Conservation (phyloP, 192 early-diverging fungal species). For the Gamsiella multidivaricata region DNA sequence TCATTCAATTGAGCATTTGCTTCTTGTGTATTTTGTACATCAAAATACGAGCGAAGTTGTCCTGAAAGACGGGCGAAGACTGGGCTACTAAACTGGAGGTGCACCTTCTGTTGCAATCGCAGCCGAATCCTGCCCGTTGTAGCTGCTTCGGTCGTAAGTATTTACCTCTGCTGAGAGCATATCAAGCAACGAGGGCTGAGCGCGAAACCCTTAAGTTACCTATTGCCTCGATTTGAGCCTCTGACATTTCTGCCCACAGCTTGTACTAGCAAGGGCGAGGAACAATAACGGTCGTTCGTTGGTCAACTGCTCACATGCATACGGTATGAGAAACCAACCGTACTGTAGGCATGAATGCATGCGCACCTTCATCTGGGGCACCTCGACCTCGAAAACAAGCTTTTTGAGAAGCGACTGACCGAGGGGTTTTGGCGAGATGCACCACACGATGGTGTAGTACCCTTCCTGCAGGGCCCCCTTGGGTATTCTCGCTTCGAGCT, state of each 20-base stretch:
- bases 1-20: neutral
- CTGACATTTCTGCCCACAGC: slow-evolving; percentile 10
- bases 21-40: neutral
- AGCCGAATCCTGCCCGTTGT: slow-evolving; percentile 1
- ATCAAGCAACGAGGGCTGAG: neutral
- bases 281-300: neutral
- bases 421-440: slow-evolving; percentile 3
- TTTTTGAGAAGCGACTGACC: neutral
- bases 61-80: neutral
- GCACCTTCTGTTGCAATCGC: slow-evolving; percentile 12
- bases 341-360: neutral
- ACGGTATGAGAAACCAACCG: neutral
- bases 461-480: neutral
- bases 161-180: neutral
- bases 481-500: neutral
- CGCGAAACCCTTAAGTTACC: neutral
- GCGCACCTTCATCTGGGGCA: neutral
- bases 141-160: neutral
- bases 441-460: slow-evolving; percentile 14
- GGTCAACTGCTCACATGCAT: neutral
- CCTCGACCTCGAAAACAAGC: slow-evolving; percentile 8
- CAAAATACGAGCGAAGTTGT: neutral
- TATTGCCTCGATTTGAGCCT: slow-evolving; percentile 2
- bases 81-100: slow-evolving; percentile 2
- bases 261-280: slow-evolving; percentile 1